Evolutionary conservation across 106 monocot species (phyloP), one percentile per base, ranked within the genome.

Genomic region (Alisma plantagoaquatica): DNA sequence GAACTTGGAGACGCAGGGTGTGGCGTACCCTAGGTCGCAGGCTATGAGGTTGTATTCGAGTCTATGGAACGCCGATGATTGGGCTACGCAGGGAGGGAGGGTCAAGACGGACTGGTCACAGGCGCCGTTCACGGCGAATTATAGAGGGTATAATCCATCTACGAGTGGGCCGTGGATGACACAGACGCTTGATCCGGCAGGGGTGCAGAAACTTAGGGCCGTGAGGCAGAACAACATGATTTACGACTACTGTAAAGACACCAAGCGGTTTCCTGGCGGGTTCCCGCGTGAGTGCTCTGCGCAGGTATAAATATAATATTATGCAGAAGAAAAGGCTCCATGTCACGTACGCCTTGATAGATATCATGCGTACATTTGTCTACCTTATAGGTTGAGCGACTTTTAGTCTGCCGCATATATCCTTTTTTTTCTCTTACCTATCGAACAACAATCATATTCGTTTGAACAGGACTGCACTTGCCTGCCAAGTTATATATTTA

Each of bases 191-290:
- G 52, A 53, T 31, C 17, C 16, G 2, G 52, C 27, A 27, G 27
- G 17, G 29, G 28, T 19, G 2, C 26, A 25, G 29, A 53, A 27
- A 31, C 28, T 53, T 27, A 28, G 29, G 15, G 2, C 2, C 7
- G 43, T 57, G 10, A 51, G 68, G 38, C 59, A 51, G 42, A 68
- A 68, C 21, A 52, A 52, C 43, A 59, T 68, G 68, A 43, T 68
- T 27, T 68, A 68, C 46, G 68, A 68, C 42, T 68, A 53, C 22
- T 68, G 68, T 51, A 51, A 68, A 27, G 66, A 56, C 31, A 44
- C 31, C 0, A 56, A 26, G 32, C 35, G 66, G 28, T 66, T 66
- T 33, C 25, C 22, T 2, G 66, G 23, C 3, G 30, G 35, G 26
- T 24, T 66, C 44, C 66, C 66, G 10, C 66, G 22, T 6, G 66